Conservation (phyloP, 345 rosid species). For the Dipteronia sinensis region DNA sequence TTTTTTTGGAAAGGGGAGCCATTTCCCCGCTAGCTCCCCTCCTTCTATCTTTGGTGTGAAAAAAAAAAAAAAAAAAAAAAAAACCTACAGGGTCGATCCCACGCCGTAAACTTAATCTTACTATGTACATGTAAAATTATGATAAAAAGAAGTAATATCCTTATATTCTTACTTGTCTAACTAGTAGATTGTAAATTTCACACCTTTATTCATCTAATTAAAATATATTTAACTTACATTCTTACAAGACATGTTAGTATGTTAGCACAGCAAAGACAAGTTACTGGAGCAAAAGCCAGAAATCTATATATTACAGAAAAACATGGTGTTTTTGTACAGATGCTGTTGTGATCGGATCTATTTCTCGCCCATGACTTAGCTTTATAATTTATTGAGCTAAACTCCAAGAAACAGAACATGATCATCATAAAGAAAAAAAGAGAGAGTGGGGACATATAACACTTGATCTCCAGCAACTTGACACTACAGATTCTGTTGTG, state of each 20-base stretch:
- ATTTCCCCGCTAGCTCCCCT: too few species aligned
- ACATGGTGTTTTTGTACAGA: neutral
- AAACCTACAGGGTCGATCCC: too few species aligned
- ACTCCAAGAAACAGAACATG: slow-evolving; percentile 25
- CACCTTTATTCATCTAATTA: too few species aligned
- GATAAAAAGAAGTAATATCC: too few species aligned
- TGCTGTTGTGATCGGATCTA: neutral
- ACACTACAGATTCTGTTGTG: slow-evolving; percentile 19
- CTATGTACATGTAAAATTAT: too few species aligned
- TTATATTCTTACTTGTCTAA: too few species aligned
- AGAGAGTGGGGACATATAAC: slow-evolving; percentile 18
- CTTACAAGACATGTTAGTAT: neutral
- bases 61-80: too few species aligned
- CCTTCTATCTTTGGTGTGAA: too few species aligned
- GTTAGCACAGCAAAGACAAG: neutral
- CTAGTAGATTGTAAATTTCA: too few species aligned
- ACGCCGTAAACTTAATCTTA: too few species aligned
- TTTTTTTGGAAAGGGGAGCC: too few species aligned
- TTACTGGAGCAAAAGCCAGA: neutral
- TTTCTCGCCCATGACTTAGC: neutral
- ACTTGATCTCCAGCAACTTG: slow-evolving; percentile 22
- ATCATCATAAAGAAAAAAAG: neutral
- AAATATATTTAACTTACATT: too few species aligned
- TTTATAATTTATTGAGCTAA: slow-evolving; percentile 5
- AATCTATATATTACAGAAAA: neutral